A percentile compares a stretch with the other conserved stretches of the same genome.
These are phyloP conservation scores for Boletus rex-veris DNA, from an alignment of 768 basidiomycete genomes.

Conservation along the genomic window DNA sequence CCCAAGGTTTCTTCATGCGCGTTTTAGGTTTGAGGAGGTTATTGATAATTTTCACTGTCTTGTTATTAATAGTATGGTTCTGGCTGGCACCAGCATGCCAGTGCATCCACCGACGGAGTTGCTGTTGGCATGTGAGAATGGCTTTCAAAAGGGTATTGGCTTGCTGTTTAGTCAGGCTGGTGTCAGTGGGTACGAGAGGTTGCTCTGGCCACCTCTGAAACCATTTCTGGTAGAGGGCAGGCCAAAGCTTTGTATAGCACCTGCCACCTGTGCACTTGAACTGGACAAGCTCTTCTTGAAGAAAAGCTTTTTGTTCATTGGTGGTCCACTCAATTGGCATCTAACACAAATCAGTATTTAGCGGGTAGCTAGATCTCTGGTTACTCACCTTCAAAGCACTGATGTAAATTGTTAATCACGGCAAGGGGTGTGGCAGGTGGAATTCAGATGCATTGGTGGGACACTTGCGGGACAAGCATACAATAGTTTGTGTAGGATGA, in stretches of 20 bases:
- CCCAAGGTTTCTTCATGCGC: not conserved
- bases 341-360: not conserved
- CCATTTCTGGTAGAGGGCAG: not conserved
- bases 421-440: too few species aligned
- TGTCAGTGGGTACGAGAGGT: too few species aligned
- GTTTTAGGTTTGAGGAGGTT: not conserved
- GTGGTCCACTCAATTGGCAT: not conserved
- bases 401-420: too few species aligned
- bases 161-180: not conserved
- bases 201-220: conserved; percentile 1
- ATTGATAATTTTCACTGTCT: not conserved
- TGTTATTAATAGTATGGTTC: not conserved
- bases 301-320: not conserved
- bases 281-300: not conserved
- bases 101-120: not conserved
- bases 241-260: not conserved
- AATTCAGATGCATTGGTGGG: too few species aligned
- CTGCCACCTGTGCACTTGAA: not conserved
- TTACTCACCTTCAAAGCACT: too few species aligned
- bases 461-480: too few species aligned
- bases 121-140: not conserved
- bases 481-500: too few species aligned
- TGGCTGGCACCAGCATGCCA: not conserved
- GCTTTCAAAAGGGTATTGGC: not conserved
- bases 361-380: too few species aligned